Evolutionary conservation across 805 yeast genomes (phyloP).

Genomic region (Metschnikowia baotianmanensis): DNA sequence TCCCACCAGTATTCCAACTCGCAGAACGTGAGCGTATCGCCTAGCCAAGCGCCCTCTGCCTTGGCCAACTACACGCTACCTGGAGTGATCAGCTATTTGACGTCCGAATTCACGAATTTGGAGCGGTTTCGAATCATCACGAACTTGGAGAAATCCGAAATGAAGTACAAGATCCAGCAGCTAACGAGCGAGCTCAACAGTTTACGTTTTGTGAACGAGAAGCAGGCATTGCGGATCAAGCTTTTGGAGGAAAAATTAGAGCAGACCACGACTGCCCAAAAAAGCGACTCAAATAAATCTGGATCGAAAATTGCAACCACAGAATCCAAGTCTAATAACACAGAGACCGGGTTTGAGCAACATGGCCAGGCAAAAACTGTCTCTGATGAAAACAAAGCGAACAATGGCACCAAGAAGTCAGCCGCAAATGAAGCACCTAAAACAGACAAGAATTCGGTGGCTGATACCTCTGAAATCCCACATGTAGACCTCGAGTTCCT

Average conservation of each 20-base stretch:
- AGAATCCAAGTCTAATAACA: not conserved
- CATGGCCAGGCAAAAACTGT: not conserved
- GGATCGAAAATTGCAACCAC: not conserved
- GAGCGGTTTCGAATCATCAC: constrained; percentile 45
- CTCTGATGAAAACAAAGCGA: not conserved
- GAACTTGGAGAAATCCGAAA: constrained; percentile 51
- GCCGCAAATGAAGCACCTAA: not conserved
- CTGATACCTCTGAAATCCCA: constrained; percentile 10
- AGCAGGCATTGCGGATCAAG: constrained; percentile 38
- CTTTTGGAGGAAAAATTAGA: constrained; percentile 31
- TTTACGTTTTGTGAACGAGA: constrained; percentile 40
- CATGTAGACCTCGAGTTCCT: constrained; percentile 17
- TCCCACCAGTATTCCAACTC: not conserved
- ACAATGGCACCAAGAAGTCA: too few species aligned
- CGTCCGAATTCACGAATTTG: constrained; percentile 53
- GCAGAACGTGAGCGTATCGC: constrained; percentile 1
- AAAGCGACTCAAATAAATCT: too few species aligned
- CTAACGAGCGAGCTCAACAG: constrained; percentile 52
- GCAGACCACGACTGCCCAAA: not conserved
- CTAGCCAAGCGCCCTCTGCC: constrained; percentile 2
- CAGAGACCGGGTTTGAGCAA: too few species aligned
- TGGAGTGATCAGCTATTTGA: constrained; percentile 57
- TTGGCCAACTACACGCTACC: constrained; percentile 48
- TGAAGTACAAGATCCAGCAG: constrained; percentile 50
- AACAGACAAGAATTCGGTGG: not conserved